phyloP scores from a whole-genome alignment of 306 rosid genomes.

The Casuarina equisetifolia region DNA sequence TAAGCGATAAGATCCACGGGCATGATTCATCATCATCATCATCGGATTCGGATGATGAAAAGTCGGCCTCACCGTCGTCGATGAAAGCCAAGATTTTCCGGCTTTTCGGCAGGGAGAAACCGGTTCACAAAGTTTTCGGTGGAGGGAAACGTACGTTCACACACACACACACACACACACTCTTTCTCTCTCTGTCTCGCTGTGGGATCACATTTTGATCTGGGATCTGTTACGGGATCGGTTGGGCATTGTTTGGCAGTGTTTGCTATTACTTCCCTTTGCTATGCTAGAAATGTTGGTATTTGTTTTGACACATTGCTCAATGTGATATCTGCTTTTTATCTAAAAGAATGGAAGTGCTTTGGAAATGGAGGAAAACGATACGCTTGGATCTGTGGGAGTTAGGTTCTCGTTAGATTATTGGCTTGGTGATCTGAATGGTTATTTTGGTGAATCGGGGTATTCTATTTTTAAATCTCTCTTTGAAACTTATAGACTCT shows the following conservation, averaged over 20 bases:
- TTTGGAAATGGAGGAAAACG: neutral
- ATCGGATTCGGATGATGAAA: slow-evolving; percentile 58
- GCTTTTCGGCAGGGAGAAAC: slow-evolving; percentile 75
- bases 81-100: slow-evolving; percentile 60
- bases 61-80: slow-evolving; percentile 32
- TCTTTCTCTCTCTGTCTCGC: neutral
- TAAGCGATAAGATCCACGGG: slow-evolving; percentile 61
- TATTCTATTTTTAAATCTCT: neutral
- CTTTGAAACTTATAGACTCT: neutral
- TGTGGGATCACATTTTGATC: neutral
- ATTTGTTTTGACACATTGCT: neutral
- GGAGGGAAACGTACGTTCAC: slow-evolving; percentile 77
- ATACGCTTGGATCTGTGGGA: neutral
- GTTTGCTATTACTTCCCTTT: neutral
- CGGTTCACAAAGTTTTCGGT: slow-evolving; percentile 72
- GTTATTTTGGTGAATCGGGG: neutral
- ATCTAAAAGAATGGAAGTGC: neutral
- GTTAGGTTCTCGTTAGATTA: neutral
- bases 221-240: slow-evolving; percentile 3
- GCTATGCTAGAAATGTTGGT: neutral
- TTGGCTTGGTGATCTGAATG: neutral
- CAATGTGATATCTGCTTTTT: neutral
- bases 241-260: neutral
- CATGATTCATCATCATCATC: slow-evolving; percentile 53
- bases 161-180: neutral